Evolutionary conservation across 106 monocot genomes (phyloP).

Genomic region (Allium fistulosum): DNA sequence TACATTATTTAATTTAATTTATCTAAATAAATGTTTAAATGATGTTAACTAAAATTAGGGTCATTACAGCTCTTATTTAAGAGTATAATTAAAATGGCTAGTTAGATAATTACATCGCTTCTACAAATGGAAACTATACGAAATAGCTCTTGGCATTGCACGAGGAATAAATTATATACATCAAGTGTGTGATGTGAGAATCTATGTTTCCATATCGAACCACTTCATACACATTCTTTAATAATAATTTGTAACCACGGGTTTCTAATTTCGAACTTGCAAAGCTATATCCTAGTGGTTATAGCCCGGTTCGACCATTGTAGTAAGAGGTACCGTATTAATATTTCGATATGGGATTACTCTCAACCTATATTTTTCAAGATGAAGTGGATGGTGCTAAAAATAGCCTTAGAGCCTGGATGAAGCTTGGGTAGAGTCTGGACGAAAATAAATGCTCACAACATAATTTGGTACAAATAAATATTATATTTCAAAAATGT

Average conservation of each 20-base stretch:
- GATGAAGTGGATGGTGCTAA: no score
- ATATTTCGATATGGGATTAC: no score
- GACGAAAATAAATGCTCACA: no score
- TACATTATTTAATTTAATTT: no score
- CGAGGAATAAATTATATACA: conserved; percentile 16
- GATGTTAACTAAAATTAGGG: no score
- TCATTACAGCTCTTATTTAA: not conserved
- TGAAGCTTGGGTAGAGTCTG: no score
- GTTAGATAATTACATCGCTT: conserved; percentile 3
- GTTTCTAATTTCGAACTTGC: conserved; percentile 19
- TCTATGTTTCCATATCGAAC: conserved; percentile 26
- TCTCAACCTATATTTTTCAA: no score
- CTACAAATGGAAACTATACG: conserved; percentile 8
- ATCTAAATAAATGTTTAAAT: no score
- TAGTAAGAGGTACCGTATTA: no score
- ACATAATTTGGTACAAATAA: no score
- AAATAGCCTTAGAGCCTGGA: no score
- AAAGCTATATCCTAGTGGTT: conserved; percentile 1
- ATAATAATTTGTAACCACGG: conserved; percentile 8
- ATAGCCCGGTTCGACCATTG: not conserved
- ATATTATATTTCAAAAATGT: no score
- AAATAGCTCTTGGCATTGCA: conserved; percentile 20
- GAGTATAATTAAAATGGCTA: conserved; percentile 3
- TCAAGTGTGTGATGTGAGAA: conserved; percentile 14
- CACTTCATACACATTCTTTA: conserved; percentile 10